Conservation (phyloP, 1,139 yeast genomes). For the Geotrichum fermentans region DNA sequence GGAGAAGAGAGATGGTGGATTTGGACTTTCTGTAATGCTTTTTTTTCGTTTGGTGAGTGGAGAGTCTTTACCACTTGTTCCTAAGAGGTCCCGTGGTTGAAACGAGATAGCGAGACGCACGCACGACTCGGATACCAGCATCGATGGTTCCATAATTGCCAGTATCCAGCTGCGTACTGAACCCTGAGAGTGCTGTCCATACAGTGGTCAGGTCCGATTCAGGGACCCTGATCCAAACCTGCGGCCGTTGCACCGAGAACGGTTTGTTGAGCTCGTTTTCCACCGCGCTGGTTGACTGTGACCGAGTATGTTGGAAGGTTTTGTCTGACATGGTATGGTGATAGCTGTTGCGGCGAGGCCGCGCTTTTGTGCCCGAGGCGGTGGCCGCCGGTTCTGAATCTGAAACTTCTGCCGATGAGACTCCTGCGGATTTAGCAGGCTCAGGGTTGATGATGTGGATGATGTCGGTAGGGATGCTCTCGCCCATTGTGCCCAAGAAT, state of each 20-base stretch:
- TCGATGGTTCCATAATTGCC: constrained; percentile 20
- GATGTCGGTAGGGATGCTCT: constrained; percentile 43
- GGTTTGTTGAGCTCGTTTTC: neutral
- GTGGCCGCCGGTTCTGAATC: neutral
- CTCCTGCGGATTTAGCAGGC: neutral
- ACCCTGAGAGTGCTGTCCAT: constrained; percentile 31
- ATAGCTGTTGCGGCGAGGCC: constrained; percentile 11
- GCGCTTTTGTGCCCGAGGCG: neutral
- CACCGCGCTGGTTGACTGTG: neutral
- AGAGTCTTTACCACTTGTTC: constrained; percentile 21
- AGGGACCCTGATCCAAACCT: constrained; percentile 31
- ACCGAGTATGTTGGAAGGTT: neutral
- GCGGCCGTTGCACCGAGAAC: constrained; percentile 16
- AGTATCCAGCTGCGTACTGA: constrained; percentile 16
- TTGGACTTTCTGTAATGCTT: too few species aligned
- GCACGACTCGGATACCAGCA: constrained; percentile 27
- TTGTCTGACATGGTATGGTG: neutral
- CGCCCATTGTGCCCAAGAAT: constrained; percentile 43
- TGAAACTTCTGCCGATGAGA: too few species aligned
- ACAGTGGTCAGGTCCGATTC: constrained; percentile 27
- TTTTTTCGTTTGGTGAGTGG: too few species aligned
- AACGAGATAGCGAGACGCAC: constrained; percentile 29
- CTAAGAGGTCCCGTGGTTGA: constrained; percentile 27
- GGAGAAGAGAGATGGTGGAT: too few species aligned
- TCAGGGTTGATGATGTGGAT: constrained; percentile 28